These are phyloP conservation scores for Sphagnum fallax DNA, from an alignment of 228 moss, liverwort and hornwort species.

Conservation along the genomic window DNA sequence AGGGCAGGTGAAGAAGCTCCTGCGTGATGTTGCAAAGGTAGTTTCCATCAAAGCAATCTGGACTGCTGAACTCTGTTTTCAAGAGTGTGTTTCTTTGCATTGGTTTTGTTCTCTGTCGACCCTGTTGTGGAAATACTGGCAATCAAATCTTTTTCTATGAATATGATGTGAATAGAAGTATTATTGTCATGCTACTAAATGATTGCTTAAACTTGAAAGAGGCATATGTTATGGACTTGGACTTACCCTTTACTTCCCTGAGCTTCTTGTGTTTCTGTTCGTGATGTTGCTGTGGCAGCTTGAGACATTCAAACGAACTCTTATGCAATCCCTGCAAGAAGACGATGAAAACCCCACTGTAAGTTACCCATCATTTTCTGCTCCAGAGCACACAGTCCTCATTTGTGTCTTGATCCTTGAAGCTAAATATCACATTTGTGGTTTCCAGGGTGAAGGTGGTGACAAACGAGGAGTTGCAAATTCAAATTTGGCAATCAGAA, in stretches of 20 bases:
- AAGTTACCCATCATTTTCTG: constrained; percentile 1
- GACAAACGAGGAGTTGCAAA: constrained; percentile 35
- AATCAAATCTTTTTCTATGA: constrained; percentile 9
- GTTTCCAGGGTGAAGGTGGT: constrained; percentile 29
- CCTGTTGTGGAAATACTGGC: constrained; percentile 3
- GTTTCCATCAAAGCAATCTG: constrained; percentile 29
- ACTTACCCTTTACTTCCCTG: no score
- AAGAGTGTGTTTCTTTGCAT: constrained; percentile 9
- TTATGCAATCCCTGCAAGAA: constrained; percentile 42
- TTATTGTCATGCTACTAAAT: constrained; percentile 16
- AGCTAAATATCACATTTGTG: background rate
- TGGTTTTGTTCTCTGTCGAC: constrained; percentile 1
- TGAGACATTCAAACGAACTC: constrained; percentile 48
- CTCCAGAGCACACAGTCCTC: constrained; percentile 3
- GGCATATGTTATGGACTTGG: no score
- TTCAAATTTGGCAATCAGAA: constrained; percentile 44
- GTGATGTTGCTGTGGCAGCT: constrained; percentile 16
- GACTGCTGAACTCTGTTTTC: constrained; percentile 36
- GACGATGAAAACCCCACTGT: constrained; percentile 28
- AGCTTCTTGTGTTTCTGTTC: background rate
- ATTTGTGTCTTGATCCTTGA: no score
- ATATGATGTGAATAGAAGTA: constrained; percentile 12
- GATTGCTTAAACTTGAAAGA: no score
- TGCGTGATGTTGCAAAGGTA: constrained; percentile 81
- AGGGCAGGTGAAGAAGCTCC: constrained; percentile 60